phyloP scores from a whole-genome alignment of 2,329 filamentous ascomycete genomes.

The Sporothrix luriei region DNA sequence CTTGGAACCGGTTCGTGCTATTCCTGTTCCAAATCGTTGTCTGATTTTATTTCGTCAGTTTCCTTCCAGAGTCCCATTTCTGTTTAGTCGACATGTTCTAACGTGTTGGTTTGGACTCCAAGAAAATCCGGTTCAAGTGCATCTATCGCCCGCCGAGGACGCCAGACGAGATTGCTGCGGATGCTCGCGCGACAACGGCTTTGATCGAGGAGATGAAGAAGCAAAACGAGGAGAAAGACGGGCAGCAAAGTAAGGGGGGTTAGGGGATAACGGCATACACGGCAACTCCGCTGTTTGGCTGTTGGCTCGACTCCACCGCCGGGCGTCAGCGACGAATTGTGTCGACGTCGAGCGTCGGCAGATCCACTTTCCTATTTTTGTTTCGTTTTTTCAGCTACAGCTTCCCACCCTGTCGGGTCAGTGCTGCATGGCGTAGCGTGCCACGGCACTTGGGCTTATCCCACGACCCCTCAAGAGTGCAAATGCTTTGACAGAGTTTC shows the following conservation, averaged over 20 bases:
- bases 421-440: neutral
- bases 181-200: neutral
- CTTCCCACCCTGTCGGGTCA: slow-evolving; percentile 1
- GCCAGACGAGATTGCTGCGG: neutral
- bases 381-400: slow-evolving; percentile 1
- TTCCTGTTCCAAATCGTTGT: neutral
- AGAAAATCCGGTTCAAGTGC: too few species aligned
- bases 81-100: neutral
- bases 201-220: neutral
- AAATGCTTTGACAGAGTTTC: too few species aligned
- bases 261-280: neutral
- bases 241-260: neutral
- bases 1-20: neutral
- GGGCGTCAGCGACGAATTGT: neutral
- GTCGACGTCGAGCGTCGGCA: neutral
- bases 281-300: neutral
- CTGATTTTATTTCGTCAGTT: neutral
- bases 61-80: neutral
- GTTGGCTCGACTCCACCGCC: neutral
- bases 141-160: neutral
- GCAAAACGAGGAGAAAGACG: neutral
- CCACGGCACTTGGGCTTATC: too few species aligned
- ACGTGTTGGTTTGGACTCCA: too few species aligned
- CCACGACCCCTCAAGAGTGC: too few species aligned
- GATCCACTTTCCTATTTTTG: neutral